A percentile compares a stretch with the other conserved stretches of the same genome.
phyloP scores from a whole-genome alignment of 305 asterid genomes.

The Fraxinus greggii region DNA sequence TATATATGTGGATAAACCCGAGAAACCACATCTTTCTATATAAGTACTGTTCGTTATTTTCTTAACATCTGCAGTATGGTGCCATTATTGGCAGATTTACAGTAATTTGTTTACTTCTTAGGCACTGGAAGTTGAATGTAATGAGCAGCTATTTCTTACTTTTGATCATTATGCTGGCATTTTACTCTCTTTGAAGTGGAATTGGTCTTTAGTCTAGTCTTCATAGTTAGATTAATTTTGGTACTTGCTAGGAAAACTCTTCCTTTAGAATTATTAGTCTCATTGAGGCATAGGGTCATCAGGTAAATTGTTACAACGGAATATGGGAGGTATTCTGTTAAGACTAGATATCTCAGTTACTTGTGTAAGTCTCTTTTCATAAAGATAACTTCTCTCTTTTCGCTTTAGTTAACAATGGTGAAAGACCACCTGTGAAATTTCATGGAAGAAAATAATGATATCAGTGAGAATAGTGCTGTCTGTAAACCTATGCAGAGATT shows the following conservation, averaged over 20 bases:
- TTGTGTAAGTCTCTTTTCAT: not conserved
- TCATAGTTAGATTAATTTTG: not conserved
- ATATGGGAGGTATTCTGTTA: not conserved
- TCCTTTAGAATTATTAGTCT: not conserved
- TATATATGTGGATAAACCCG: not conserved
- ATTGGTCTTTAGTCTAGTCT: not conserved
- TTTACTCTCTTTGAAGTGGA: not conserved
- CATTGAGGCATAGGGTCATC: not conserved
- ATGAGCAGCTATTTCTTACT: not conserved
- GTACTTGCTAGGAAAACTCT: not conserved
- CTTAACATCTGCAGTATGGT: not conserved
- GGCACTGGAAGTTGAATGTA: not conserved
- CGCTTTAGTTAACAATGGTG: not conserved
- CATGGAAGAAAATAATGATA: not conserved
- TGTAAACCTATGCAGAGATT: not conserved
- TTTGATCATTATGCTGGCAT: not conserved
- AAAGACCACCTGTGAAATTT: not conserved
- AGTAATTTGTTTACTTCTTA: not conserved
- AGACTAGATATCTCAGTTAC: not conserved
- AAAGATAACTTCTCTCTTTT: not conserved
- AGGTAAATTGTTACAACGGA: not conserved
- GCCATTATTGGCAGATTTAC: not conserved
- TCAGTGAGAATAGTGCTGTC: not conserved
- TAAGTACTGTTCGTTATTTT: not conserved
- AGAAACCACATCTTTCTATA: slow-evolving; percentile 2